Conservation (phyloP, 73 alveolate genomes). For the Stentor roeselii region DNA sequence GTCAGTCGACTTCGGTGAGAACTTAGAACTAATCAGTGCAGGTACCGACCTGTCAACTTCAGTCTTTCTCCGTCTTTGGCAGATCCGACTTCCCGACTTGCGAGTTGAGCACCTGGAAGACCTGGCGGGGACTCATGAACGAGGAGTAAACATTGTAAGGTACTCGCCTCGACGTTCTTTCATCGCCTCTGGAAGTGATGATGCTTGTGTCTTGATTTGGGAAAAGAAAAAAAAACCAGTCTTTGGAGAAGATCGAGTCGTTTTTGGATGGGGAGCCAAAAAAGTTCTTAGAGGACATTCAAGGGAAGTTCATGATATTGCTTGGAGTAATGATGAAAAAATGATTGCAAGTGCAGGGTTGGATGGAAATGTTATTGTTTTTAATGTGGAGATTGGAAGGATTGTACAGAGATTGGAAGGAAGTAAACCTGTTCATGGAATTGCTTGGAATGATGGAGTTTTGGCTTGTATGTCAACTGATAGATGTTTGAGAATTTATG, state of each 20-base stretch:
- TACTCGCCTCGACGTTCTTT: background rate
- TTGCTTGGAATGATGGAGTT: background rate
- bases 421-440: constrained; percentile 15
- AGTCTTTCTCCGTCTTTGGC: constrained; percentile 21
- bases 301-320: background rate
- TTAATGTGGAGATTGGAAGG: constrained; percentile 5
- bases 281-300: constrained; percentile 1
- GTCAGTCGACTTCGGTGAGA: constrained; percentile 8
- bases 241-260: constrained; percentile 24
- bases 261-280: constrained; percentile 17
- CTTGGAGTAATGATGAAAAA: background rate
- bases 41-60: background rate
- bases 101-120: constrained; percentile 10
- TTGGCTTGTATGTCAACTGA: constrained; percentile 22
- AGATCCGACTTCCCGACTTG: background rate
- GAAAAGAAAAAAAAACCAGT: constrained; percentile 26
- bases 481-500: background rate
- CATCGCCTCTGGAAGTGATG: constrained; percentile 23
- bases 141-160: constrained; percentile 14
- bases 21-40: background rate
- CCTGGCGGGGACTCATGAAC: constrained; percentile 27
- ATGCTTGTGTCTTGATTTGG: constrained; percentile 13
- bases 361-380: constrained; percentile 16
- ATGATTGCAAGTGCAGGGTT: constrained; percentile 3
- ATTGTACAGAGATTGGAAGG: constrained; percentile 20